A percentile compares a stretch with the other conserved stretches of the same genome.
Evolutionary conservation across 441 rosid species (phyloP).

Genomic region (Melastoma candidum): DNA sequence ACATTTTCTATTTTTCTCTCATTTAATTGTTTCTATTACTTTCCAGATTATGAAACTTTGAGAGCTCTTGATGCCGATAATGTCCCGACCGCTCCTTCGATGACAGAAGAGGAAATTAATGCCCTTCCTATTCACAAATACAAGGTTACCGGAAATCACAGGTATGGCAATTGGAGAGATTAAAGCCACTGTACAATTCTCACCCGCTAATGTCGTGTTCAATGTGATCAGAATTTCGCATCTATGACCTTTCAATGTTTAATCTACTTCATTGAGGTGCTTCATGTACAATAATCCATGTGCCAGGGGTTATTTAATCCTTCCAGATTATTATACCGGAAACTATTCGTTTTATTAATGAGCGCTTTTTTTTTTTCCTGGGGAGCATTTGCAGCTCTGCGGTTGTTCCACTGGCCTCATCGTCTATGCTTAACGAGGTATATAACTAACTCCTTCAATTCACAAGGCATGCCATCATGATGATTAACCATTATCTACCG

Average conservation of each 20-base stretch:
- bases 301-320: no score
- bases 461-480: no score
- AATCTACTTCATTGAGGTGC: no score
- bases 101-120: conserved; percentile 85
- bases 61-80: conserved; percentile 84
- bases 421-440: conserved; percentile 64
- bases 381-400: conserved; percentile 32
- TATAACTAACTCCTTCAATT: not conserved
- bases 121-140: conserved; percentile 77
- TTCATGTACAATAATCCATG: no score
- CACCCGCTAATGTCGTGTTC: no score
- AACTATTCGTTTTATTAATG: no score
- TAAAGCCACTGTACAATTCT: not conserved
- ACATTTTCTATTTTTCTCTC: no score
- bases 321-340: no score
- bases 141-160: conserved; percentile 43
- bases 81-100: conserved; percentile 45
- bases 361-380: no score
- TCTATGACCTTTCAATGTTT: no score
- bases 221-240: no score
- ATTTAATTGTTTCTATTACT: not conserved
- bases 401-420: conserved; percentile 33
- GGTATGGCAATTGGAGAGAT: conserved; percentile 24
- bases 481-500: no score
- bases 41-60: conserved; percentile 78